Conservation (phyloP, 2,329 filamentous ascomycete species). For the Phialocephala subalpina region DNA sequence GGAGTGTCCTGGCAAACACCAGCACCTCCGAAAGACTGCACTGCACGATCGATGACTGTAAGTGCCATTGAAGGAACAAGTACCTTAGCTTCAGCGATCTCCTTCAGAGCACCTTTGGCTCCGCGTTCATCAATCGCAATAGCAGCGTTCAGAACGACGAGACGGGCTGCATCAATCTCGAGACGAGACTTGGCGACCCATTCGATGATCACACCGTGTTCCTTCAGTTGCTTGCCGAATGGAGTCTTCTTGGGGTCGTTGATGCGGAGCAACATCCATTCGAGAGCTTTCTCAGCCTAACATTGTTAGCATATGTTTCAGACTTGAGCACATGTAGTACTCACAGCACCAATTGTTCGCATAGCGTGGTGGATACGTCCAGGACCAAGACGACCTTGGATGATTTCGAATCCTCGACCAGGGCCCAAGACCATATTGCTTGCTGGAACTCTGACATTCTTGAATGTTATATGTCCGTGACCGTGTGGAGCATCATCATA, state of each 20-base stretch:
- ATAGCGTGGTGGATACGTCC: constrained; percentile 98
- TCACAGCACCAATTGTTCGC: constrained; percentile 86
- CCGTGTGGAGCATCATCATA: constrained; percentile 99
- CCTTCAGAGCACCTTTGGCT: constrained; percentile 87
- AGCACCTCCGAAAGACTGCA: constrained; percentile 90
- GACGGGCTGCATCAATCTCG: constrained; percentile 90
- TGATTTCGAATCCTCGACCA: constrained; percentile 96
- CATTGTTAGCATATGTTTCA: constrained; percentile 28
- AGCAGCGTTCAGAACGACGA: constrained; percentile 92
- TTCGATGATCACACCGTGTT: constrained; percentile 94
- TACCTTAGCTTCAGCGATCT: constrained; percentile 96
- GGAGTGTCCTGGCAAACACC: constrained; percentile 96
- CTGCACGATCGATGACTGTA: constrained; percentile 89
- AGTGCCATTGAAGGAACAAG: constrained; percentile 84
- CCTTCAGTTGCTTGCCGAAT: constrained; percentile 85
- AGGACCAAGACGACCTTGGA: constrained; percentile 94
- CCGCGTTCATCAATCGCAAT: constrained; percentile 91
- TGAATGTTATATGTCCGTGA: constrained; percentile 90
- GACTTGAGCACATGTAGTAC: constrained; percentile 38
- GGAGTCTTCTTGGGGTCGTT: constrained; percentile 92
- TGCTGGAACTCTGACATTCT: constrained; percentile 87
- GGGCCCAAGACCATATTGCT: constrained; percentile 89
- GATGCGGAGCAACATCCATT: constrained; percentile 93
- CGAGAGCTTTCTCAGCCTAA: constrained; percentile 84
- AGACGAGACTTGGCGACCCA: constrained; percentile 93